Evolutionary conservation across 805 yeast species (phyloP), one percentile per base, ranked within the genome.

Genomic region (Candida cerambycidarum): DNA sequence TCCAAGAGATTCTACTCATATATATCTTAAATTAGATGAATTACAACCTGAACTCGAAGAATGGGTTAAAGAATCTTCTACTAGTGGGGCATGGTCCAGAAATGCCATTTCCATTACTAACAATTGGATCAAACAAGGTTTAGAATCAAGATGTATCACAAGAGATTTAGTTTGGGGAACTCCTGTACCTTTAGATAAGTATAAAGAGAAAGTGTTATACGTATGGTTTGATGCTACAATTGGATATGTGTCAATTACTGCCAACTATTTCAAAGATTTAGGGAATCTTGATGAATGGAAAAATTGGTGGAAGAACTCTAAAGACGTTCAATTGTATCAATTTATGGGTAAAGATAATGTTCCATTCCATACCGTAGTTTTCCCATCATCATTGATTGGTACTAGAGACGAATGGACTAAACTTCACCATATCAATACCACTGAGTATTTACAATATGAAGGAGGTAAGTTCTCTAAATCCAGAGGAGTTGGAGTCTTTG

Each of bases 321-420:
- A 89, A 41, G 63, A 89, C 48, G 97, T 93, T 50, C 69, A 85
- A 52, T 73, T 93, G 53, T 89, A 87, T 64, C 99, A 93, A 73
- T 93, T 93, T 65, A 93, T 93, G 99, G 99, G 99, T 67, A 93
- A 93, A 65, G 99, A 93, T 67, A 93, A 93, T 61, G 97, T 90
- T 57, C 97, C 98, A 24, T 93, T 93, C 88, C 99, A 93, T 63
- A 85, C 97, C 1, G 99, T 93, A 43, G 95, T 93, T 43, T 93
- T 92, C 89, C 99, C 99, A 46, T 83, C 95, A 32, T 71, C 95
- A 19, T 85, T 83, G 67, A 69, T 93, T 34, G 99, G 98, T 63
- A 90, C 99, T 13, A 67, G 76, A 14, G 92, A 92, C 44, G 58
- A 74, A 37, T 93, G 98, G 98, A 89, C 97, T 46, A 83, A 80